phyloP scores from a whole-genome alignment of 805 yeast species.

The Teunomyces kruisii region DNA sequence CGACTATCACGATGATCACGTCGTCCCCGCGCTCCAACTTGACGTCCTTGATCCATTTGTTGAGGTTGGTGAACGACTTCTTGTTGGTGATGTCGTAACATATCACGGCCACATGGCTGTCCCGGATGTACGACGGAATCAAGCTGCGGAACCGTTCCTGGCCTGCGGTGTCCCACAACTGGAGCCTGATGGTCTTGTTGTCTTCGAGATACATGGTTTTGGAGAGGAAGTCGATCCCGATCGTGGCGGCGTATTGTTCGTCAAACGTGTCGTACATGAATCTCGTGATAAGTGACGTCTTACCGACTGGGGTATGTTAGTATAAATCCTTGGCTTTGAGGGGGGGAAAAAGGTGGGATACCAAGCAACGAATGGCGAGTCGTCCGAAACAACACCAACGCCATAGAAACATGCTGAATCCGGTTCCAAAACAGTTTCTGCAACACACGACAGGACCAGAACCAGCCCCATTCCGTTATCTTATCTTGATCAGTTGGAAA shows the following conservation, averaged over 20 bases:
- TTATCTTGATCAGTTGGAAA: no score
- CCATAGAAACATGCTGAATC: no score
- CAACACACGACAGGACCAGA: no score
- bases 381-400: no score
- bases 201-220: constrained; percentile 83
- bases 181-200: constrained; percentile 84
- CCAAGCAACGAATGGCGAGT: no score
- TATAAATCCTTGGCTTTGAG: neutral
- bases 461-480: no score
- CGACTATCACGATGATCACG: constrained; percentile 87
- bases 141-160: constrained; percentile 94
- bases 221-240: constrained; percentile 93
- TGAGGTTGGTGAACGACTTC: constrained; percentile 79
- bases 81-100: constrained; percentile 91
- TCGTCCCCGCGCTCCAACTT: constrained; percentile 89
- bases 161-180: constrained; percentile 97
- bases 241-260: constrained; percentile 94
- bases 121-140: constrained; percentile 94
- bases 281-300: constrained; percentile 92
- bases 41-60: constrained; percentile 94
- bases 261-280: constrained; percentile 98
- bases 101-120: constrained; percentile 94
- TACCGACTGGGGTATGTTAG: constrained; percentile 60
- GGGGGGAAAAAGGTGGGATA: no score
- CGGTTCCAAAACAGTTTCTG: no score